Evolutionary conservation across 345 rosid genomes (phyloP), one percentile per base, ranked within the genome.

Genomic region (Rhizophora mangle): DNA sequence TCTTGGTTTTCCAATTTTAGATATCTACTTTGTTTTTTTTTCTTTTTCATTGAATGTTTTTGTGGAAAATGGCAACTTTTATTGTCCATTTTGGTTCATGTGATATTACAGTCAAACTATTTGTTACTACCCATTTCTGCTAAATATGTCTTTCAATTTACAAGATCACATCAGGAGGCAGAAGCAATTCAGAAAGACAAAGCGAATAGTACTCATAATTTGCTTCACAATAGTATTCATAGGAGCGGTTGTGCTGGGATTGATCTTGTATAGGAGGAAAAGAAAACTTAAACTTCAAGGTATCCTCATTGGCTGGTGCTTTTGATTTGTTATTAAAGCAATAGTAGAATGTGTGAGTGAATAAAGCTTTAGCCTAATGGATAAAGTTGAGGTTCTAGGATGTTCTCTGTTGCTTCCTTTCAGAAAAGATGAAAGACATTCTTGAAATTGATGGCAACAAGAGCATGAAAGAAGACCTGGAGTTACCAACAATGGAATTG

Each of bases 261-360:
- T 32, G 68, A 6, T 62, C 51, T n/a, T 71, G 27, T 76, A 34
- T 11, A 27, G 3, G 3, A 60, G 60, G 56, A 60, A 46, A 62
- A 71, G 49, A 29, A 71, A 57, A 54, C 68, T 21, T 13, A 60
- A 27, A 65, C 9, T 27, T 16, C 71, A 46, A 66, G 79, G 79
- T 76, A 34, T 22, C 2, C 8, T 66, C 13, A 16, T 15, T 34
- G n/a, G 6, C 51, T 26, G 22, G 8, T 30, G 37, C 20, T 58
- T 26, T 32, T 47, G 5, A 8, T 16, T 26, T 15, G n/a, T 16
- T 24, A 24, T 53, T 15, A 8, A 54, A 21, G 8, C 29, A 7
- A 11, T 3, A 8, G 26, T 3, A 22, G 30, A 56, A 21, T 24
- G 10, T 24, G 30, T 56, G 60, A 56, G 16, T 56, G 18, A 56